These are phyloP conservation scores for Paratrypanosoma confusum DNA, from an alignment of 208 protist genomes.

Conservation along the genomic window DNA sequence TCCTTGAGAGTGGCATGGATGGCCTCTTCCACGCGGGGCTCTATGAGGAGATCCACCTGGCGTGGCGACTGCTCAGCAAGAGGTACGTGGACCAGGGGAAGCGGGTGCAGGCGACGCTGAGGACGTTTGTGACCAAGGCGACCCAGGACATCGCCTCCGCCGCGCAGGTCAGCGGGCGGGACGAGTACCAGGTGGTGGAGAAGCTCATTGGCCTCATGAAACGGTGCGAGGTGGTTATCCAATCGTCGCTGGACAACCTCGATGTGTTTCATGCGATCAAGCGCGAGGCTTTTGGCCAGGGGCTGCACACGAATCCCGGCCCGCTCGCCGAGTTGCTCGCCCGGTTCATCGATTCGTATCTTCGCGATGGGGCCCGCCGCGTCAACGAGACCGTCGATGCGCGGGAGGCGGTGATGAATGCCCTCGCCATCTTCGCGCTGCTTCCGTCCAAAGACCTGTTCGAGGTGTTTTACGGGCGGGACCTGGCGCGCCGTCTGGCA, in stretches of 20 bases:
- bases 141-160: not conserved
- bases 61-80: slow-evolving; percentile 31
- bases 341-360: slow-evolving; percentile 79
- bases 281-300: slow-evolving; percentile 81
- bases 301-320: slow-evolving; percentile 73
- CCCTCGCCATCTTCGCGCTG: slow-evolving; percentile 80
- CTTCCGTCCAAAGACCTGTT: slow-evolving; percentile 93
- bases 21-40: slow-evolving; percentile 13
- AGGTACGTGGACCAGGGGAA: too few relatives aligned
- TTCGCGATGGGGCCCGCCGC: slow-evolving; percentile 31
- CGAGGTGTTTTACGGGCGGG: slow-evolving; percentile 93
- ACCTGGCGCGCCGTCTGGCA: slow-evolving; percentile 90
- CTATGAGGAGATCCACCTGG: slow-evolving; percentile 22
- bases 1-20: slow-evolving; percentile 39
- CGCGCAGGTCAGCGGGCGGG: slow-evolving; percentile 15
- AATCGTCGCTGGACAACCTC: slow-evolving; percentile 10
- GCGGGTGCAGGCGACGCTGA: too few relatives aligned
- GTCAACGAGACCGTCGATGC: not conserved
- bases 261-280: slow-evolving; percentile 41
- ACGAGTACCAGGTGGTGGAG: slow-evolving; percentile 42
- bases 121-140: not conserved
- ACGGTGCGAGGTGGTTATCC: slow-evolving; percentile 35
- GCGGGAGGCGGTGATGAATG: slow-evolving; percentile 18
- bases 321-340: slow-evolving; percentile 89
- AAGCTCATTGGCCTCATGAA: slow-evolving; percentile 79